phyloP scores from a whole-genome alignment of 2,329 filamentous ascomycete species.

The Lachnellula cervina region DNA sequence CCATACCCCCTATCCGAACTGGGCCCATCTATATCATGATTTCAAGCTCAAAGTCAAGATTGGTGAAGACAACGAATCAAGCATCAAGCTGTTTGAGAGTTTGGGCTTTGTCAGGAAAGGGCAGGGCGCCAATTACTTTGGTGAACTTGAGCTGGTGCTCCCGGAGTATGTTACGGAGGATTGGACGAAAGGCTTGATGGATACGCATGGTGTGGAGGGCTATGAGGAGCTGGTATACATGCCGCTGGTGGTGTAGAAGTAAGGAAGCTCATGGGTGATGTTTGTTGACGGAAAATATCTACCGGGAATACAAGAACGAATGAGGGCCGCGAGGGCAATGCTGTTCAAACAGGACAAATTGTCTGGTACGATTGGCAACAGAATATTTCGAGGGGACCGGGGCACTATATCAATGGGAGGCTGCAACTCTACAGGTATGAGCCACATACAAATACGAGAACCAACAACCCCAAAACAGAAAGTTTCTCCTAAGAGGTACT shows the following conservation, averaged over 20 bases:
- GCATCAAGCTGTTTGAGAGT: constrained; percentile 56
- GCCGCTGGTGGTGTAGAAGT: neutral
- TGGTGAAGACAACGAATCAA: constrained; percentile 48
- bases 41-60: constrained; percentile 58
- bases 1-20: constrained; percentile 42
- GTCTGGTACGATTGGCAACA: no score
- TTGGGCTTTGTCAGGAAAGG: constrained; percentile 49
- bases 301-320: no score
- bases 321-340: no score
- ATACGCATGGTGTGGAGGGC: constrained; percentile 22
- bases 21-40: neutral
- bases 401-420: no score
- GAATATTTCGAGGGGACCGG: no score
- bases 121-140: constrained; percentile 56
- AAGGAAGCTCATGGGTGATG: neutral
- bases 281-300: no score
- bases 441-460: no score
- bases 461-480: no score
- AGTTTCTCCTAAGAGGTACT: no score
- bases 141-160: constrained; percentile 54
- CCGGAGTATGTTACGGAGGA: constrained; percentile 27
- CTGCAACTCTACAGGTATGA: no score
- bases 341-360: no score
- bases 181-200: constrained; percentile 27
- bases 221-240: neutral